Base-by-base conservation (phyloP, 2,329 filamentous ascomycete genomes). In the Herpotrichia juniperi region DNA sequence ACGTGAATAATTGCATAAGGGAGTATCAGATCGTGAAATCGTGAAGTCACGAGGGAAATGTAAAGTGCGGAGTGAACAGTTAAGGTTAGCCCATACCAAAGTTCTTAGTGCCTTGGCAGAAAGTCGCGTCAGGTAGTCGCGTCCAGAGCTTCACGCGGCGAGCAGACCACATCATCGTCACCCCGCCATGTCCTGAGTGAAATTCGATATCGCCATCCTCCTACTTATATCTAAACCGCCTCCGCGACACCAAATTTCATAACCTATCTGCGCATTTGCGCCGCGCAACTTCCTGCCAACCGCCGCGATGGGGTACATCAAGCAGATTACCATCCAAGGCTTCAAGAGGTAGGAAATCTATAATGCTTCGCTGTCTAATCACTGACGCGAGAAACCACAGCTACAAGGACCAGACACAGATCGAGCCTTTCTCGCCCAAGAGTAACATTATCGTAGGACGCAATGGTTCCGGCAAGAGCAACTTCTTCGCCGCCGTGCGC, bases 301-400 rank as follows among this genome's bases (percentile, higher is more conserved):
- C 62, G 58, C 56, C 56, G 53, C 50, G 17, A 73, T 73, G 70
- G 69, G 69, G 28, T 94, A 96, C 81, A 97, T 99, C 84, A 99
- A 99, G 78, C 94, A 99, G 81, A 97, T 97, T 76, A 97, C 97
- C 76, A 97, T 99, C 73, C 94, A 99, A 77, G 94, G 94, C 86
- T 99, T 99, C 80, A 99, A 99, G 80, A 97, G 92, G 92, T 96
- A 76, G 63, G 77, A 50, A 10, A 19, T 9, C 30, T 10, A n/a
- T 24, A 17, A n/a, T 31, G 32, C 19, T 3, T 9, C 32, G 30
- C 4, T 4, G 24, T n/a, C 9, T 11, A 8, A n/a, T 31, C 21
- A 51, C 56, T 60, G 56, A 65, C 28, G 32, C 42, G 19, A 39
- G 40, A 50, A 58, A 34, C 58, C 40, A 50, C 67, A 96, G 93